Percentiles rank a stretch among this genome's conserved stretches.
phyloP scores from a whole-genome alignment of 1,284 basidiomycete species.

The Ustilago trichophora region DNA sequence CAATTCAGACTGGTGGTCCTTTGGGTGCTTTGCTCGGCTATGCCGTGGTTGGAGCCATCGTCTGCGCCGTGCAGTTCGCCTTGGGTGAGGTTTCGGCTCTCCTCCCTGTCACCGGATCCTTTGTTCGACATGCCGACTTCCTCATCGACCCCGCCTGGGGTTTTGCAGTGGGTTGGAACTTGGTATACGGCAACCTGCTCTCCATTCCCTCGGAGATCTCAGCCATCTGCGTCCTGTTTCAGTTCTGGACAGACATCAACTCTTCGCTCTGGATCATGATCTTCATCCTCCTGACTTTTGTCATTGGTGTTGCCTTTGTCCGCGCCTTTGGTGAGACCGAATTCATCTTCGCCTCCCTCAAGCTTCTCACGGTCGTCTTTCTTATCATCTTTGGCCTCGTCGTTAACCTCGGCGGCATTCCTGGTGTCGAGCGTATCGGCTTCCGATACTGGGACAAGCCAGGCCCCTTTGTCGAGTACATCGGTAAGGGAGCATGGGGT shows the following conservation, averaged over 20 bases:
- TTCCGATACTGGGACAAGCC: slow-evolving; percentile 66
- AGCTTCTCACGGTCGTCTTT: slow-evolving; percentile 36
- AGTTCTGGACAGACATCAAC: slow-evolving; percentile 52
- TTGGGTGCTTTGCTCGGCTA: slow-evolving; percentile 52
- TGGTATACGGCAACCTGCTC: slow-evolving; percentile 69
- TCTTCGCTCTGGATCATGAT: slow-evolving; percentile 68
- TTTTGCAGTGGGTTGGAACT: slow-evolving; percentile 72
- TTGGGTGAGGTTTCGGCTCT: slow-evolving; percentile 67
- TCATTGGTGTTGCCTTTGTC: slow-evolving; percentile 70
- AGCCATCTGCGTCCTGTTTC: slow-evolving; percentile 46
- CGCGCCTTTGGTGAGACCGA: slow-evolving; percentile 75
- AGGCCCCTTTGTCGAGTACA: slow-evolving; percentile 67
- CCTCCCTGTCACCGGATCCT: slow-evolving; percentile 74
- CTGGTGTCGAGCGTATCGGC: slow-evolving; percentile 43
- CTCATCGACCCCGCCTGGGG: slow-evolving; percentile 82
- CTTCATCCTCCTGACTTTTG: slow-evolving; percentile 68
- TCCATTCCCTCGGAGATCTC: slow-evolving; percentile 80
- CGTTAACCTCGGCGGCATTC: slow-evolving; percentile 47
- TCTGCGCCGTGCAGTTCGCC: slow-evolving; percentile 49
- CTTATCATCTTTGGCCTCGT: slow-evolving; percentile 54
- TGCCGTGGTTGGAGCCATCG: slow-evolving; percentile 46
- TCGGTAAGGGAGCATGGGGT: slow-evolving; percentile 72
- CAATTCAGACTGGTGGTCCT: slow-evolving; percentile 51
- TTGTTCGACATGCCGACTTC: slow-evolving; percentile 80
- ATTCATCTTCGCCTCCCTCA: slow-evolving; percentile 34